Percentiles rank a stretch among this genome's conserved stretches.
These are phyloP conservation scores for Pseudofabraea citricarpa DNA, from an alignment of 2,329 filamentous ascomycete species.

Conservation along the genomic window DNA sequence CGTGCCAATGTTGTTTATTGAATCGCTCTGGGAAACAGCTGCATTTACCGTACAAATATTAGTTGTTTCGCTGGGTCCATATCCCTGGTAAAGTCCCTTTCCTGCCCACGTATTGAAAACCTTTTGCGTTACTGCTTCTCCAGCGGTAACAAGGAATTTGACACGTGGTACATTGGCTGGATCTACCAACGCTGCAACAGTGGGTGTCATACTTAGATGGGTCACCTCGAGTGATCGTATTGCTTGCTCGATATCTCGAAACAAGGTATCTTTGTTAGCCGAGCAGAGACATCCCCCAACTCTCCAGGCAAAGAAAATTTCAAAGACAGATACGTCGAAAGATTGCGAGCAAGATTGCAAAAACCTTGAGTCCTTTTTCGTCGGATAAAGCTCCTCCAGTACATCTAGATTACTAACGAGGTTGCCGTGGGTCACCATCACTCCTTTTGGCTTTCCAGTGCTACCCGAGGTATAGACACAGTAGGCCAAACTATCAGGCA, in stretches of 20 bases:
- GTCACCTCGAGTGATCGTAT: conserved; percentile 64
- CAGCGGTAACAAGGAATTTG: conserved; percentile 73
- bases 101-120: conserved; percentile 67
- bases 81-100: conserved; percentile 69
- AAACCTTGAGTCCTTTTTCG: conserved; percentile 43
- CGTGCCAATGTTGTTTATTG: conserved; percentile 71
- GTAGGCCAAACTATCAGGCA: conserved; percentile 51
- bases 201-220: conserved; percentile 81
- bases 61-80: conserved; percentile 81
- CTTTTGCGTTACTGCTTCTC: conserved; percentile 70
- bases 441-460: conserved; percentile 72
- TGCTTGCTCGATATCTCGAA: conserved; percentile 63
- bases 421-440: conserved; percentile 72
- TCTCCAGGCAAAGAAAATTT: conserved; percentile 82
- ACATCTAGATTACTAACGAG: conserved; percentile 70
- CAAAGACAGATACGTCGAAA: conserved; percentile 86
- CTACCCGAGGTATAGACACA: conserved; percentile 81
- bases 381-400: conserved; percentile 63
- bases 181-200: conserved; percentile 71
- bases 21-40: conserved; percentile 50
- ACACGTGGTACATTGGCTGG: conserved; percentile 66
- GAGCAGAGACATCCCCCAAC: conserved; percentile 75
- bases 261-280: conserved; percentile 67
- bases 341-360: conserved; percentile 80
- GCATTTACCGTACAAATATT: conserved; percentile 77